These are phyloP conservation scores for Tricholomella constricta DNA, from an alignment of 768 basidiomycete species.

Conservation along the genomic window DNA sequence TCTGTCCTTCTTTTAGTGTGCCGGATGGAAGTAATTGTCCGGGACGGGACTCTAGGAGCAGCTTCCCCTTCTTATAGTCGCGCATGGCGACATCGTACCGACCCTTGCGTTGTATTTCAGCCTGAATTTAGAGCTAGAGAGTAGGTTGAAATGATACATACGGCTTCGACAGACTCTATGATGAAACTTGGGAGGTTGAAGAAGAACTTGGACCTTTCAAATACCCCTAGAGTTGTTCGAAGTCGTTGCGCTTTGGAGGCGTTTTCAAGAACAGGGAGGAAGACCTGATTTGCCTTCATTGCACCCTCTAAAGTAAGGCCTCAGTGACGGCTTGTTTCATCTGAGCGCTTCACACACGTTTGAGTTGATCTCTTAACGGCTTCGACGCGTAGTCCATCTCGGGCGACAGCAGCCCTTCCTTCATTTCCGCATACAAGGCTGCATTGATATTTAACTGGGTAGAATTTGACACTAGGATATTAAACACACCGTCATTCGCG, in stretches of 20 bases:
- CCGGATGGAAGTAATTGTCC: constrained; percentile 79
- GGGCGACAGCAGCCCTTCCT: constrained; percentile 77
- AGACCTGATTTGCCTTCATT: constrained; percentile 92
- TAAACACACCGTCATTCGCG: constrained; percentile 80
- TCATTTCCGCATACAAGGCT: constrained; percentile 94
- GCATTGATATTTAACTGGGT: constrained; percentile 10
- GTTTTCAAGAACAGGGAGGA: constrained; percentile 94
- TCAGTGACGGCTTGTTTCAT: neutral
- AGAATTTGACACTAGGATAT: neutral
- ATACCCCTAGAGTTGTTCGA: constrained; percentile 89
- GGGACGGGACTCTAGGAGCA: constrained; percentile 86
- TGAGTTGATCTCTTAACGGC: constrained; percentile 81
- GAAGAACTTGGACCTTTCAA: constrained; percentile 96
- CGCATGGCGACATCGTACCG: constrained; percentile 92
- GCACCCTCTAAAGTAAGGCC: constrained; percentile 64
- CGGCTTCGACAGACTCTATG: constrained; percentile 86
- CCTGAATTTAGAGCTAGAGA: constrained; percentile 3
- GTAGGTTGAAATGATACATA: constrained; percentile 39
- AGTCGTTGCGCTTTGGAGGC: constrained; percentile 92
- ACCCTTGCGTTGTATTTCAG: constrained; percentile 50
- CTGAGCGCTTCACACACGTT: constrained; percentile 54
- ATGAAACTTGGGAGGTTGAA: constrained; percentile 96
- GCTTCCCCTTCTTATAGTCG: constrained; percentile 97
- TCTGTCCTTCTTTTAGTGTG: constrained; percentile 56
- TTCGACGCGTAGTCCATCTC: constrained; percentile 81